Base-by-base conservation (phyloP, 768 basidiomycete species). In the Suillus plorans region DNA sequence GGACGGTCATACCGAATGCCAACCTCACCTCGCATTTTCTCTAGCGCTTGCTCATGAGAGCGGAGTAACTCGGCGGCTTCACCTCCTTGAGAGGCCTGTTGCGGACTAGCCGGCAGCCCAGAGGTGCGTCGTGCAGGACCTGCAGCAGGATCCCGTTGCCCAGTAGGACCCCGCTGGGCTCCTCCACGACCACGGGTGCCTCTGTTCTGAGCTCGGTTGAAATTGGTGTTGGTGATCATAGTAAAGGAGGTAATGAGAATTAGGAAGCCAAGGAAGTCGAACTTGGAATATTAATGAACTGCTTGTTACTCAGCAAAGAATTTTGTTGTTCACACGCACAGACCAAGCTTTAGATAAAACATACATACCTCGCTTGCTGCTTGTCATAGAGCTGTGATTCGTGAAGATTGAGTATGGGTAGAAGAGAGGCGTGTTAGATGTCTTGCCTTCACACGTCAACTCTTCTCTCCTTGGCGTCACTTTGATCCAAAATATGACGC, bases 1-100 rank as follows among this genome's bases (percentile, higher is more conserved):
- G 82, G 82, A 41, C 79, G 71, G 10, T 77, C 73, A 25, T 75
- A 52, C 28, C 64, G 68, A 41, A 80, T 53, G 52, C 16, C 28
- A 53, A 53, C 52, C 4, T 53, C 52, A 25, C 52, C 2, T 9
- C 28, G 28, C 28, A 31, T 31, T 18, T 53, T 31, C 2, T 31
- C 28, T 53, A 53, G 16, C 9, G 28, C 52, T 16, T 53, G 52
- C 16, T 53, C 52, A 31, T 53, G 28, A 28, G 50, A 52, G 8
- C 5, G 50, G 25, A 52, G 25, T 1, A 31, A 28, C 9, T 52
- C 16, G 3, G 20, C 52, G 18, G 28, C 28, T 28, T 28, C 1
- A 53, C 52, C 28, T 53, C 52, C 28, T 53, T 31, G 52, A 53
- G 28, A 31, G 18, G 16, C 18, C 9, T 20, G 28, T 28, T 53